Base-by-base conservation (phyloP, 2,329 filamentous ascomycete genomes). In the Diaporthe sp. region DNA sequence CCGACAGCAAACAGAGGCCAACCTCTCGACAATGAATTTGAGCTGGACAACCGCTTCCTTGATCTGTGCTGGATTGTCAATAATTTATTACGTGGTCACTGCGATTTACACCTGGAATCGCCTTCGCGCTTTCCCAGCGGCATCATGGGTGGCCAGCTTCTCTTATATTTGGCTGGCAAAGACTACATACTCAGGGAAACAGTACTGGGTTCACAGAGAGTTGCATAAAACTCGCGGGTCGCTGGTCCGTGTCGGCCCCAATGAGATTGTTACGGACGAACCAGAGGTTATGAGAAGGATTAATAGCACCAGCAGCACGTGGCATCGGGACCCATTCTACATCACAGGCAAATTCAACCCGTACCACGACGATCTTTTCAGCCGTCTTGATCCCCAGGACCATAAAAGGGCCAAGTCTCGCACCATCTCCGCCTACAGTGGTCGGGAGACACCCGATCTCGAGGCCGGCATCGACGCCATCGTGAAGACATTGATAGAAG, bases 291-390 rank as follows among this genome's bases (percentile, higher is more conserved):
- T 60, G 57, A 40, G 35, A 8, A 42, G 38, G n/a, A 40, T 60
- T 5, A 40, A 40, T 6, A 30, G 35, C 12, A 40, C 57, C n/a
- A 28, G n/a, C 35, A 40, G 57, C 35, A 60, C 57, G 19, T 60
- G 35, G 35, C 35, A 40, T 19, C 35, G 35, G 1, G 57, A 60
- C 19, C 35, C 57, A 13, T 60, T 60, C 38, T 60, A 60, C 35
- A 60, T 40, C 57, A 60, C 55, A 5, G 55, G 57, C 6, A 40
- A 15, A 15, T 60, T 60, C 57, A 60, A 60, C 22, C 57, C 57
- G 22, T 40, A 60, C 15, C 35, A 60, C 13, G 57, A 60, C 22
- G 13, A 60, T 9, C 35, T 60, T 8, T 60, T 60, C 35, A 60
- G 35, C 57, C 35, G n/a, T 10, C 57, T 58, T 10, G 35, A 40